Conservation (phyloP, 2,329 filamentous ascomycete genomes). For the Allantophomopsis cytisporea region DNA sequence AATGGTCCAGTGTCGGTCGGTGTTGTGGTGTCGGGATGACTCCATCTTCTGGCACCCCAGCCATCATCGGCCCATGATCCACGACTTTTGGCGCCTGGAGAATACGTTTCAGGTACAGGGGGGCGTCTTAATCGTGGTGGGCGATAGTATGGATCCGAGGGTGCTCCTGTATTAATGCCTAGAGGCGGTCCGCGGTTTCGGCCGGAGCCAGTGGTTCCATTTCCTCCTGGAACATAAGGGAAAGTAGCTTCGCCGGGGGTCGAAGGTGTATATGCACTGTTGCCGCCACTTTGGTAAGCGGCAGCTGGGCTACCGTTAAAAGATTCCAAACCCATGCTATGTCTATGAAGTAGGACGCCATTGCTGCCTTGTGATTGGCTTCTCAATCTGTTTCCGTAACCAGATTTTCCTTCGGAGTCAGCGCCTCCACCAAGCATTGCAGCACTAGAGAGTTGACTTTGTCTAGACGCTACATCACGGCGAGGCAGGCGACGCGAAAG, state of each 20-base stretch:
- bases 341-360: conserved; percentile 42
- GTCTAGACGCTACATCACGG: conserved; percentile 47
- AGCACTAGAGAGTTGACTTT: conserved; percentile 71
- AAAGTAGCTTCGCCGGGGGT: conserved; percentile 59
- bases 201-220: conserved; percentile 9
- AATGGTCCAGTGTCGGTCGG: conserved; percentile 28
- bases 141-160: conserved; percentile 74
- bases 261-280: conserved; percentile 56
- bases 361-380: conserved; percentile 49
- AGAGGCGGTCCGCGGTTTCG: conserved; percentile 23
- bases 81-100: conserved; percentile 24
- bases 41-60: conserved; percentile 24
- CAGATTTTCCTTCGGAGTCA: conserved; percentile 50
- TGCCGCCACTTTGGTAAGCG: conserved; percentile 35
- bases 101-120: conserved; percentile 35
- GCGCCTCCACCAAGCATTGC: conserved; percentile 54
- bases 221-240: conserved; percentile 48
- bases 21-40: conserved; percentile 13
- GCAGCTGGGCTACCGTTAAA: conserved; percentile 27
- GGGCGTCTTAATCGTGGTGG: conserved; percentile 62
- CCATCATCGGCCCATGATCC: conserved; percentile 30
- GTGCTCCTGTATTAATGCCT: conserved; percentile 32
- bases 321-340: conserved; percentile 39
- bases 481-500: conserved; percentile 60
- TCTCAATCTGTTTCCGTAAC: conserved; percentile 41